Evolutionary conservation across 2,329 filamentous ascomycete genomes (phyloP), one percentile per base, ranked within the genome.

Genomic region (Colletotrichum filicis): DNA sequence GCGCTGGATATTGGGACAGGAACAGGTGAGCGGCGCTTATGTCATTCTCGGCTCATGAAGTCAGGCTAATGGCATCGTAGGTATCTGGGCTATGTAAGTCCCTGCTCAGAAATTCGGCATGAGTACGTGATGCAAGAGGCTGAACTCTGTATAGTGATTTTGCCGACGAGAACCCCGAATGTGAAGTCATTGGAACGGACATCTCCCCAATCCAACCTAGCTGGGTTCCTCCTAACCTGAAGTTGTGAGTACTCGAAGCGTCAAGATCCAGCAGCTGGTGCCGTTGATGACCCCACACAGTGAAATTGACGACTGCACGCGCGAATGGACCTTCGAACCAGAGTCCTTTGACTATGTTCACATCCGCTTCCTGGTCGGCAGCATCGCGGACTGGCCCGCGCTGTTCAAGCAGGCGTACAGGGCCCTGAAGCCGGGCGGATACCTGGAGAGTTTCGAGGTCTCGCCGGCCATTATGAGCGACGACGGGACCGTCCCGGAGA

Each of bases 271-370:
- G 19, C 19, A n/a, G 7, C 42, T 19, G 8, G 4, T 49, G 42
- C 49, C 85, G 87, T 74, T 91, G 90, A 71, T 71, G 78, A 78
- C 61, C 76, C 2, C 0, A 2, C 11, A 24, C n/a, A 72, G 69
- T 5, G 64, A 91, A 72, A 87, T 92, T 58, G 91, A 93, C 77
- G 90, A 93, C 77, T 88, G 89, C 60, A 89, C 89, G 73, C 84
- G 78, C 7, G 81, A 82, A 0, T 86, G 84, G 83, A 90, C 82
- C 80, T 89, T 82, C 77, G 22, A 71, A 5, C 82, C 85, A 74
- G 86, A 73, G 74, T 72, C 74, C 24, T 89, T 90, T 76, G 90
- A 92, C 80, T 90, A 87, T 76, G 86, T 92, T 67, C 90, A 91
- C 78, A 87, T 87, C 5, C 86, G 87, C 24, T 84, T 88, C 75